phyloP scores from a whole-genome alignment of 352 stramenopile species.

The Phytophthora sp. region DNA sequence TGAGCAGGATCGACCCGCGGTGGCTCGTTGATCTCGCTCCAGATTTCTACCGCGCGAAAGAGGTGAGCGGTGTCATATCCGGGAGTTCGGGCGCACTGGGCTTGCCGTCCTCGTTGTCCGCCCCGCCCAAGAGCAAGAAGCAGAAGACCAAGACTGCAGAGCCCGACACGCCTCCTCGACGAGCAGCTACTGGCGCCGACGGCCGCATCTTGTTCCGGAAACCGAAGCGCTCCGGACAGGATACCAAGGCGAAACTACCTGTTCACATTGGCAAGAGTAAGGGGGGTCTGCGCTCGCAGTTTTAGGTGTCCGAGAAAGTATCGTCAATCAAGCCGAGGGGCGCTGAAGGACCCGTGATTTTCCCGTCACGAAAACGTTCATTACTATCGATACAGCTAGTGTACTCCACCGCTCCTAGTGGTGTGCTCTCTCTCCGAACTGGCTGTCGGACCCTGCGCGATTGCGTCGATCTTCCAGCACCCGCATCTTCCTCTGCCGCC shows the following conservation, averaged over 20 bases:
- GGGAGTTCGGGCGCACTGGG: conserved; percentile 73
- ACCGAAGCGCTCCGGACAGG: conserved; percentile 33
- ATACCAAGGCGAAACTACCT: conserved; percentile 55
- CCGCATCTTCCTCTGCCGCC: conserved; percentile 73
- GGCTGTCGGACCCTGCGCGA: conserved; percentile 43
- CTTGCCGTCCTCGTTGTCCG: conserved; percentile 48
- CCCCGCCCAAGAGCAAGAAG: conserved; percentile 26
- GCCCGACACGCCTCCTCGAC: conserved; percentile 21
- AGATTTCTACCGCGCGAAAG: conserved; percentile 77
- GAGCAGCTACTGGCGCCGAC: conserved; percentile 31
- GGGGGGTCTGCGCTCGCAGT: conserved; percentile 77
- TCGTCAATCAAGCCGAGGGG: not conserved
- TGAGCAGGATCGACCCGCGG: conserved; percentile 73
- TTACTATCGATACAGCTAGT: conserved; percentile 44
- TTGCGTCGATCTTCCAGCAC: conserved; percentile 69
- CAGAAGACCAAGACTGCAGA: conserved; percentile 18
- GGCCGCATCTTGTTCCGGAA: conserved; percentile 82
- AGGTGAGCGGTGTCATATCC: conserved; percentile 68
- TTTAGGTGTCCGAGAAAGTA: conserved; percentile 35
- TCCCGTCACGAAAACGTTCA: conserved; percentile 47
- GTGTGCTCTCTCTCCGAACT: conserved; percentile 31
- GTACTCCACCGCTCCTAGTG: conserved; percentile 19
- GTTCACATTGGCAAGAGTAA: conserved; percentile 88
- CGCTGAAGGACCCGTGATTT: conserved; percentile 2
- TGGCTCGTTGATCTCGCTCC: conserved; percentile 74